Base-by-base conservation (phyloP, 129 eudicot species). In the Oenanthe sinensis region DNA sequence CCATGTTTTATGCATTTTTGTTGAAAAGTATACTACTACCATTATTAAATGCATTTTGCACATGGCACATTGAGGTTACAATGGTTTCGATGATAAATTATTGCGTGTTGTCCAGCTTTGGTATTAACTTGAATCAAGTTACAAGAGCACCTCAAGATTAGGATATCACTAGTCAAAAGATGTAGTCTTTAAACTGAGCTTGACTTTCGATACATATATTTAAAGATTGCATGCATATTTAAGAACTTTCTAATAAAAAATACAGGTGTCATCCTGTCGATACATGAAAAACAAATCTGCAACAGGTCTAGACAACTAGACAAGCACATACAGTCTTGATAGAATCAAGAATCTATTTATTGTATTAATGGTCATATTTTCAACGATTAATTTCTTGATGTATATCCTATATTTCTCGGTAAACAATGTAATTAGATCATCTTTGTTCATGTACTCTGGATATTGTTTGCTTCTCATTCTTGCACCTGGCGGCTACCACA, bases 401-500 rank as follows among this genome's bases (percentile, higher is more conserved):
- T 36, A 17, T 12, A 17, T 37, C 5, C 9, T 16, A 14, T 13
- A 6, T 0, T 28, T 30, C 22, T 36, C 22, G 14, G 20, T 15
- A 69, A 68, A 30, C 47, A 8, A 58, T 22, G 65, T n/a, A 43
- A 6, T 30, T 16, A 16, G 5, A 16, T 24, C 50, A 20, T 72
- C 15, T 24, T 1, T 19, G 14, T 70, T 14, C 14, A 70, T 39
- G 24, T 68, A 16, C 43, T 68, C 73, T 4, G 1, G 1, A 13
- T 33, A 19, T 68, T 68, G 44, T 68, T 28, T 68, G n/a, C n/a
- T n/a, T n/a, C n/a, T n/a, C n/a, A n/a, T n/a, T n/a, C n/a, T n/a
- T n/a, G 8, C 20, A 12, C 28, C 76, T 14, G 13, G 14, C 52
- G 39, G 43, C 6, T 73, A 30, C 74, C 83, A 75, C 80, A 94